Base-by-base conservation (phyloP, 257 asterid genomes). In the Nicotiana sylvestris region DNA sequence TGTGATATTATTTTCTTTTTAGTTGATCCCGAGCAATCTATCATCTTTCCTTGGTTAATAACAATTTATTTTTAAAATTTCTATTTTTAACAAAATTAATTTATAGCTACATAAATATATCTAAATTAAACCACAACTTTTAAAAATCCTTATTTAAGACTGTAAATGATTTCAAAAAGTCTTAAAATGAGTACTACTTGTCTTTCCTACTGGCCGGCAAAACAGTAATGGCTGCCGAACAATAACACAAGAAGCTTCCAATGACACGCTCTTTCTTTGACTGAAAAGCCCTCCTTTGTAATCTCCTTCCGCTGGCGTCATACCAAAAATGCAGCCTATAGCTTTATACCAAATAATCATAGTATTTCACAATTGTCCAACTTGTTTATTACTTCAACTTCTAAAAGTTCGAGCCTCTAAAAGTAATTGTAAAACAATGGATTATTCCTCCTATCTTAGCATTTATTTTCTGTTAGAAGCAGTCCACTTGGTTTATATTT, bases 401-500 rank as follows among this genome's bases (percentile, higher is more conserved):
- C 18, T 4, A 17, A 67, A 67, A 67, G 76, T 67, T 18, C 29
- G 9, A 67, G 9, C 10, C 15, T 69, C 13, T 1, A 39, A 69
- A n/a, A n/a, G 4, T 69, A n/a, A 39, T 37, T 5, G 6, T 5
- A 70, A 70, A 1, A 21, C 7, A 2, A 1, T 21, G 43, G 66
- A 29, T 72, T 56, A 35, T 5, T 35, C 8, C 66, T 7, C 4
- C 60, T 64, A 33, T 77, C 18, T 6, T 35, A 35, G 5, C 39
- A 35, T 35, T 35, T 35, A 35, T 35, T 66, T 3, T 51, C 15
- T 61, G 29, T 56, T 56, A 64, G 30, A 76, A 25, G 12, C 76
- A 51, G 72, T 43, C 61, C 64, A 13, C 33, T 60, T 69, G 84
- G 21, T 84, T 83, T 55, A 68, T 35, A 55, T 46, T 77, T 53